phyloP scores from a whole-genome alignment of 176 grass and related monocot genomes.

The Triticum turgidum region DNA sequence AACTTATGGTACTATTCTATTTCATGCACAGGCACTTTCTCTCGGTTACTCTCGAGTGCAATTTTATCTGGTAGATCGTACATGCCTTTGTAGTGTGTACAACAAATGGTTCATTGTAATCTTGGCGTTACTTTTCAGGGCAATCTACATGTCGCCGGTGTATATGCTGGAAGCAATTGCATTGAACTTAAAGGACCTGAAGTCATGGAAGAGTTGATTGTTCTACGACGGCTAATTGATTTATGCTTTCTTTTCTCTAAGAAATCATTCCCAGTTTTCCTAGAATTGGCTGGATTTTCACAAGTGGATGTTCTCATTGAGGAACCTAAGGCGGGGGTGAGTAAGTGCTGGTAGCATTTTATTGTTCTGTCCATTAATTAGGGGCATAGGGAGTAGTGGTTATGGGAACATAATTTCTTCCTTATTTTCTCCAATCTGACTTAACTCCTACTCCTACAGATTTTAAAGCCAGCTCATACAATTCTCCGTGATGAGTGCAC shows the following conservation, averaged over 20 bases:
- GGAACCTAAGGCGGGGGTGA: slow-evolving; percentile 89
- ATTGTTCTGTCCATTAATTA: slow-evolving; percentile 20
- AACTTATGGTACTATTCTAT: not conserved
- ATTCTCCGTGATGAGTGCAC: slow-evolving; percentile 72
- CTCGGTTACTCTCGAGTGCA: not conserved
- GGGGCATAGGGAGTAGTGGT: not conserved
- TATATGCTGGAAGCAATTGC: slow-evolving; percentile 85
- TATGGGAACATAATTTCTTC: slow-evolving; percentile 13
- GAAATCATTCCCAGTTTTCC: slow-evolving; percentile 78
- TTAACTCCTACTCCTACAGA: slow-evolving; percentile 38
- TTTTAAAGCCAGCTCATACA: slow-evolving; percentile 91
- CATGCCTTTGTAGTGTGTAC: slow-evolving; percentile 17
- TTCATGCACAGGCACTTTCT: not conserved
- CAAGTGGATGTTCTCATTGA: slow-evolving; percentile 85
- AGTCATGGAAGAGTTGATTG: slow-evolving; percentile 77
- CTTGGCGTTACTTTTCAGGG: slow-evolving; percentile 49
- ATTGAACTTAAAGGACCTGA: slow-evolving; percentile 61
- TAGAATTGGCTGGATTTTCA: slow-evolving; percentile 71
- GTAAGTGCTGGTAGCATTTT: slow-evolving; percentile 51
- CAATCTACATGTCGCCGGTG: slow-evolving; percentile 67
- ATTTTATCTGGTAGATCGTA: not conserved
- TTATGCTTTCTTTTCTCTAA: slow-evolving; percentile 92
- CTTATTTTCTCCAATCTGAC: slow-evolving; percentile 19
- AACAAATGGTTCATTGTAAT: slow-evolving; percentile 12
- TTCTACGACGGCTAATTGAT: slow-evolving; percentile 73